Conservation (phyloP, 1,139 yeast genomes). For the Scheffersomyces parashehatae region DNA sequence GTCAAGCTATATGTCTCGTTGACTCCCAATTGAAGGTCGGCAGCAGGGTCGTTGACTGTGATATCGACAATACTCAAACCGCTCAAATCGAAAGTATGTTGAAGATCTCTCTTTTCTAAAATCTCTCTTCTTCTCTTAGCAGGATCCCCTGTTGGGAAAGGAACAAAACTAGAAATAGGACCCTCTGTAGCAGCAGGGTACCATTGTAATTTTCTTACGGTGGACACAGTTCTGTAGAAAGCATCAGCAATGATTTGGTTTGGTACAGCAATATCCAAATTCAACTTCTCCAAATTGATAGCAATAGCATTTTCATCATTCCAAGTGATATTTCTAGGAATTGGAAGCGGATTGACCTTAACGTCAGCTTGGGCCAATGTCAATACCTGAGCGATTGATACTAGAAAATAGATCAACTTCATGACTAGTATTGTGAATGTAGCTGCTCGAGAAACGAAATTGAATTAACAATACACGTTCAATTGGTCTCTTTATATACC, state of each 20-base stretch:
- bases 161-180: conserved; percentile 11
- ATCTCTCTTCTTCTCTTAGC: background rate
- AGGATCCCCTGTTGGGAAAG: conserved; percentile 11
- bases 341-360: conserved; percentile 22
- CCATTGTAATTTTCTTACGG: conserved; percentile 24
- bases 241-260: conserved; percentile 15
- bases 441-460: no score
- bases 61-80: conserved; percentile 6
- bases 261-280: conserved; percentile 4
- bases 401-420: background rate
- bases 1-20: conserved; percentile 40
- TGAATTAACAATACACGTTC: no score
- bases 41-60: conserved; percentile 23
- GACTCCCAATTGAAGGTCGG: conserved; percentile 40
- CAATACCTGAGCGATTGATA: background rate
- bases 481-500: no score
- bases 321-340: conserved; percentile 22
- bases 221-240: conserved; percentile 16
- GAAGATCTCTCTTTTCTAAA: background rate
- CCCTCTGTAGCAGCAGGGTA: conserved; percentile 27
- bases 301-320: conserved; percentile 7
- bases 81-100: background rate
- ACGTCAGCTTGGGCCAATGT: conserved; percentile 8
- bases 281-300: conserved; percentile 8
- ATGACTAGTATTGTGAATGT: background rate